Evolutionary conservation across 2,329 filamentous ascomycete genomes (phyloP), one percentile per base, ranked within the genome.

Genomic region (Penicillium sp.): DNA sequence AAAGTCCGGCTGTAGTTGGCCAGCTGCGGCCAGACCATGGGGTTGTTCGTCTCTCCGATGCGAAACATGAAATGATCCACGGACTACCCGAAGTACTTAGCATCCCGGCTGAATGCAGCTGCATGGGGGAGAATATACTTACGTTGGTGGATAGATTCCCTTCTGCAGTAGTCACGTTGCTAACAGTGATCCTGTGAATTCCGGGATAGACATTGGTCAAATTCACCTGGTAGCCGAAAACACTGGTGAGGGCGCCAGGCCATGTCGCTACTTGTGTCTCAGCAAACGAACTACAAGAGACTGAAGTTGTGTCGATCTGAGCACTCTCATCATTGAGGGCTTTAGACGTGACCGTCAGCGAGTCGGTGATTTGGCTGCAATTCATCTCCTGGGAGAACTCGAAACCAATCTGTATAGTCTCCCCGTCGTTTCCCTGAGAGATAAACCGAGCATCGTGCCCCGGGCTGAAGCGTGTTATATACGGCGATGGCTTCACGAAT

Each of bases 21-120:
- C 4, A 65, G 2, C 76, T 75, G 58, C 35, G 45, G 45, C 45
- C 80, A 83, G 0, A 82, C 71, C 48, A 84, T 75, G 0, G 80
- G 80, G 57, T 84, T 84, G 53, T 78, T 70, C 2, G 56, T 57
- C 52, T 76, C 70, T 31, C 81, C 81, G 49, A 83, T 69, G n/a
- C 81, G 78, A 57, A 84, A 70, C 53, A 84, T 68, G 62, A 84
- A 82, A 48, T 77, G 75, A 53, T 84, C 81, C n/a, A 72, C 65
- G 0, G 78, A 83, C 46, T 48, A 12, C 33, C 17, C 24, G 12
- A 32, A 13, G 17, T 21, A 28, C 29, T 51, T 29, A 51, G 45
- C 34, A 39, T 38, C 32, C 19, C 28, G 19, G 28, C 34, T 31
- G 49, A 45, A 7, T 24, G 6, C 1, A 33, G 15, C 6, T 33